A percentile compares a stretch with the other conserved stretches of the same genome.
phyloP scores from a whole-genome alignment of 495 filamentous ascomycete species.

The Clavariopsis aquatica region DNA sequence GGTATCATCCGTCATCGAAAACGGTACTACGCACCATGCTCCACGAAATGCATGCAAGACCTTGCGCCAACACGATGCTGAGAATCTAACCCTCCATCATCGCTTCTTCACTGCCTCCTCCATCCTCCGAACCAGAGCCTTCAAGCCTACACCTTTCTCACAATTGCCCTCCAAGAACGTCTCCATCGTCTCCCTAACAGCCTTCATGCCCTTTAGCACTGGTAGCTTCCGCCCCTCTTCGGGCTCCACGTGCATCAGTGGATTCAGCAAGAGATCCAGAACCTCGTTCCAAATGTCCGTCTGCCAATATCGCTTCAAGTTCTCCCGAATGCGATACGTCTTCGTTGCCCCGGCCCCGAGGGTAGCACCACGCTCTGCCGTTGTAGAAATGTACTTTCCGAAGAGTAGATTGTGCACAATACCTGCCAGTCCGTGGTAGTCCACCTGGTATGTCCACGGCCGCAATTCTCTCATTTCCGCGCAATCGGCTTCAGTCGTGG shows the following conservation, averaged over 20 bases:
- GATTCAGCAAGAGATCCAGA: slow-evolving; percentile 88
- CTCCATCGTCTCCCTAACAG: slow-evolving; percentile 78
- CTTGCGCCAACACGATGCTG: background rate
- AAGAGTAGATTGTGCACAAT: slow-evolving; percentile 85
- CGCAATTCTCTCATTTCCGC: slow-evolving; percentile 89
- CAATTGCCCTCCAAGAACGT: slow-evolving; percentile 74
- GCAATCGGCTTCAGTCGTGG: slow-evolving; percentile 78
- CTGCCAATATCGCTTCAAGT: slow-evolving; percentile 92
- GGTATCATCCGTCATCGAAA: background rate
- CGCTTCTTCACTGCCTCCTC: slow-evolving; percentile 68
- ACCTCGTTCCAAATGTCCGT: slow-evolving; percentile 80
- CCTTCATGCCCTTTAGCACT: slow-evolving; percentile 63
- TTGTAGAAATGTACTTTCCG: slow-evolving; percentile 89
- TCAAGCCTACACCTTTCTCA: slow-evolving; percentile 74
- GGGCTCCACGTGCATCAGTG: slow-evolving; percentile 58
- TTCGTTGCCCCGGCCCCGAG: slow-evolving; percentile 55
- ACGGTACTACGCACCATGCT: background rate
- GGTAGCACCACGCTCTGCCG: slow-evolving; percentile 45
- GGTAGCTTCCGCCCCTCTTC: slow-evolving; percentile 67
- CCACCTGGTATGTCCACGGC: slow-evolving; percentile 94
- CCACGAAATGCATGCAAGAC: slow-evolving; percentile 18
- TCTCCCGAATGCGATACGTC: slow-evolving; percentile 71
- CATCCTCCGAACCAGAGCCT: slow-evolving; percentile 60
- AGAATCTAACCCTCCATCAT: slow-evolving; percentile 42
- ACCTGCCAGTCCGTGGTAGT: slow-evolving; percentile 88